phyloP scores from a whole-genome alignment of 257 asterid genomes.

The Orobanche coerulescens region DNA sequence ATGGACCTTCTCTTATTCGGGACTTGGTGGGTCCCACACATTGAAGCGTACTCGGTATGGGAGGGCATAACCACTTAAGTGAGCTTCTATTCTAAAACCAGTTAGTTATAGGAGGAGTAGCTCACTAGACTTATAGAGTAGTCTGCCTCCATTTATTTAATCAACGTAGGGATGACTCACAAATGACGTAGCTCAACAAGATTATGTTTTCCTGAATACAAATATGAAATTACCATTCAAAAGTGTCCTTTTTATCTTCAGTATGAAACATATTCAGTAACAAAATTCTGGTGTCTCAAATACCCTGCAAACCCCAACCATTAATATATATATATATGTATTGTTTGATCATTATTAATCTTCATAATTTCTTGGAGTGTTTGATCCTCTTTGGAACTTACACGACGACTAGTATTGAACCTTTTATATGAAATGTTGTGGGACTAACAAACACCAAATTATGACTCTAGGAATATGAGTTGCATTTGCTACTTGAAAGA shows the following conservation, averaged over 20 bases:
- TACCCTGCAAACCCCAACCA: neutral
- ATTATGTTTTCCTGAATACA: constrained; percentile 6
- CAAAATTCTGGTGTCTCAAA: neutral
- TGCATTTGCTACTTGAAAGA: constrained; percentile 12
- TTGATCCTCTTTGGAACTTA: constrained; percentile 1
- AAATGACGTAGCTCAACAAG: too few relatives aligned
- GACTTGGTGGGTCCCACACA: too few relatives aligned
- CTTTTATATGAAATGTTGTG: constrained; percentile 5
- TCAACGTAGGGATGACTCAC: too few relatives aligned
- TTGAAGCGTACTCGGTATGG: too few relatives aligned
- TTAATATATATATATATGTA: neutral
- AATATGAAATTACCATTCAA: neutral
- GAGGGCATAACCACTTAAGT: too few relatives aligned
- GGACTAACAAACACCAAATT: neutral
- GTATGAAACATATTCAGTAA: neutral
- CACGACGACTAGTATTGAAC: neutral
- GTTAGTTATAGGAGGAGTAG: too few relatives aligned
- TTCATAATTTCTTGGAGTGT: neutral
- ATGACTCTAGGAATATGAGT: constrained; percentile 7
- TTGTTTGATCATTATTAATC: neutral
- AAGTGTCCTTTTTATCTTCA: neutral
- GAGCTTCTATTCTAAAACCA: too few relatives aligned
- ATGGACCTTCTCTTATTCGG: too few relatives aligned
- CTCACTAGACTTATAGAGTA: too few relatives aligned
- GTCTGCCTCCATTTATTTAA: too few relatives aligned